These are phyloP conservation scores for Leccinum longicurvipes DNA, from an alignment of 768 basidiomycete species.

Conservation along the genomic window DNA sequence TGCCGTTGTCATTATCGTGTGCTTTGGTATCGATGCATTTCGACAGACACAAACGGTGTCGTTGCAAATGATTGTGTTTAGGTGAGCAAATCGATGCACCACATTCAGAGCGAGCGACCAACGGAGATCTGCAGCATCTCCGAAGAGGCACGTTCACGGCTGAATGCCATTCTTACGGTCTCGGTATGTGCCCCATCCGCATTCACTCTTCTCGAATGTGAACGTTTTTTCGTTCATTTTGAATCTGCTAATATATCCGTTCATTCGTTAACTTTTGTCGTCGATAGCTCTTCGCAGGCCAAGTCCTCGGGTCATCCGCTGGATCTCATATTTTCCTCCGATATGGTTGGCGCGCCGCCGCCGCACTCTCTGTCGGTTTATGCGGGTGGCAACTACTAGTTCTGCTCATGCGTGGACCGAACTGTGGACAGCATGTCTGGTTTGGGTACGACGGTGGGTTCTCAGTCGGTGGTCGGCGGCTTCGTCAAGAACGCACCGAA, in stretches of 20 bases:
- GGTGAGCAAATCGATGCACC: conserved; percentile 9
- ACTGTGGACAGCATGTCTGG: conserved; percentile 41
- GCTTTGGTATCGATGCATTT: conserved; percentile 41
- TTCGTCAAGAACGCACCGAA: not conserved
- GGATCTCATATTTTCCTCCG: conserved; percentile 41
- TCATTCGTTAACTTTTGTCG: not conserved
- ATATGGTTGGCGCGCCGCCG: conserved; percentile 37
- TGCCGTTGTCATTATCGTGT: conserved; percentile 38
- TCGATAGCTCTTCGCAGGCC: conserved; percentile 33
- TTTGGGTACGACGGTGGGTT: conserved; percentile 63
- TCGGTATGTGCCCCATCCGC: conserved; percentile 18
- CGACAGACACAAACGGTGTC: conserved; percentile 40
- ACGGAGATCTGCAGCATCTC: conserved; percentile 22
- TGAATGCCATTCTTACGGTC: conserved; percentile 28
- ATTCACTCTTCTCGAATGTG: not conserved
- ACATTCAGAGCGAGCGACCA: not conserved
- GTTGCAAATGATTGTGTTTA: conserved; percentile 26
- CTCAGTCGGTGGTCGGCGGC: not conserved
- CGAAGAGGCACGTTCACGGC: conserved; percentile 26
- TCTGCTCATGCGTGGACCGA: conserved; percentile 37
- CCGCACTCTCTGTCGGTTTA: conserved; percentile 33
- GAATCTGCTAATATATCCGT: not conserved
- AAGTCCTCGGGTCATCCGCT: conserved; percentile 42
- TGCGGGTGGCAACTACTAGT: conserved; percentile 34
- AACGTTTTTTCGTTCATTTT: not conserved